Evolutionary conservation across 176 grass and related monocot genomes (phyloP).

Genomic region (Paspalum notatum): DNA sequence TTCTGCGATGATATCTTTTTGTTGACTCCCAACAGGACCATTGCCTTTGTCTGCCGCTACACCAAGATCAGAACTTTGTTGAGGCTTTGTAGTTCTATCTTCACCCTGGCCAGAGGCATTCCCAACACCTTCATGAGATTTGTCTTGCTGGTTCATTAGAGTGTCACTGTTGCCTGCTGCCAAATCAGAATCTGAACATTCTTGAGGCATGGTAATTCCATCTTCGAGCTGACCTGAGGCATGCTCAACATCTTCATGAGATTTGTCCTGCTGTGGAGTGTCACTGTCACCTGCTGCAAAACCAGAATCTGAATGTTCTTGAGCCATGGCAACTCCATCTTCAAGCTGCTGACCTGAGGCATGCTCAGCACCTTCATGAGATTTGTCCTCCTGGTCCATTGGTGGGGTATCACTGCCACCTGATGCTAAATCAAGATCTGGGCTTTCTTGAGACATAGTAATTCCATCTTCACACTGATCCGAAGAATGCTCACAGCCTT

Average conservation of each 20-base stretch:
- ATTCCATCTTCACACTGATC: not conserved
- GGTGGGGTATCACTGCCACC: not conserved
- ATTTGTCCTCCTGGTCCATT: not conserved
- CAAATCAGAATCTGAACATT: not conserved
- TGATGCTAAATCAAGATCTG: not conserved
- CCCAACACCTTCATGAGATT: not conserved
- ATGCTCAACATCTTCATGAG: not conserved
- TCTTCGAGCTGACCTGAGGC: not conserved
- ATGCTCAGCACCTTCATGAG: not conserved
- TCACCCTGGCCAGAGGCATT: not conserved
- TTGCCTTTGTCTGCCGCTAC: not conserved
- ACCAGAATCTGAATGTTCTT: constrained; percentile 1
- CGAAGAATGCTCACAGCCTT: not conserved
- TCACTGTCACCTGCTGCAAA: not conserved
- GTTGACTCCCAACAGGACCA: not conserved
- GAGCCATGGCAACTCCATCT: not conserved
- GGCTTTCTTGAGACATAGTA: not conserved
- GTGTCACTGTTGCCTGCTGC: not conserved
- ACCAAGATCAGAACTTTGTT: constrained; percentile 15
- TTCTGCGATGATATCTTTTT: not conserved
- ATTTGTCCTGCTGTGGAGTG: not conserved
- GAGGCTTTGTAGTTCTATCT: not conserved
- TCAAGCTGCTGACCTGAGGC: not conserved
- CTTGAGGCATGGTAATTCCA: not conserved
- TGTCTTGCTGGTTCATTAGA: not conserved